A percentile compares a stretch with the other conserved stretches of the same genome.
Evolutionary conservation across 164 flowering plant species (phyloP).

Genomic region (Magnolia changhungtana): DNA sequence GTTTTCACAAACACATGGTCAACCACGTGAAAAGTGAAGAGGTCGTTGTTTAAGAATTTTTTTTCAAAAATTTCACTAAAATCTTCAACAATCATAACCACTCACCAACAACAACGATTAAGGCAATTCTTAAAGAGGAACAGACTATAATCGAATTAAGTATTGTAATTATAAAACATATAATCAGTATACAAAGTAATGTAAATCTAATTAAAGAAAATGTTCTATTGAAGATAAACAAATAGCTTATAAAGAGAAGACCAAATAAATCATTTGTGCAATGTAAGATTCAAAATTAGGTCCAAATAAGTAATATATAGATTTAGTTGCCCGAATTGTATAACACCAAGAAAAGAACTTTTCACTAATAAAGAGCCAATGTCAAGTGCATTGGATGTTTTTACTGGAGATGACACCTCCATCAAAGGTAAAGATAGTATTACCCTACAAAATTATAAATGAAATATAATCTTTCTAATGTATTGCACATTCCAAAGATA

Average conservation of each 20-base stretch:
- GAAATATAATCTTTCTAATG: background rate
- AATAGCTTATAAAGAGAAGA: background rate
- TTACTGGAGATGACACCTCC: background rate
- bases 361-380: background rate
- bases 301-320: background rate
- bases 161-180: background rate
- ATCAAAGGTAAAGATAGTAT: conserved; percentile 1
- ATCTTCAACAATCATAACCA: too few relatives aligned
- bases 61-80: too few relatives aligned
- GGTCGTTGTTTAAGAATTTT: too few relatives aligned
- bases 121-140: too few relatives aligned
- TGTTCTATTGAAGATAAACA: background rate
- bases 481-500: background rate
- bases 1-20: too few relatives aligned
- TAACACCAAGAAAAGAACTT: background rate
- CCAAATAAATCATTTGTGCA: background rate
- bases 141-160: too few relatives aligned
- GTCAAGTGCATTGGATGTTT: background rate
- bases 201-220: background rate
- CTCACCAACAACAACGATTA: too few relatives aligned
- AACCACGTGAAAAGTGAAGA: too few relatives aligned
- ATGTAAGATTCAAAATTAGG: background rate
- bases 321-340: background rate
- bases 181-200: background rate
- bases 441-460: background rate